Base-by-base conservation (phyloP, 2,329 filamentous ascomycete genomes). In the Neofusicoccum sp. region DNA sequence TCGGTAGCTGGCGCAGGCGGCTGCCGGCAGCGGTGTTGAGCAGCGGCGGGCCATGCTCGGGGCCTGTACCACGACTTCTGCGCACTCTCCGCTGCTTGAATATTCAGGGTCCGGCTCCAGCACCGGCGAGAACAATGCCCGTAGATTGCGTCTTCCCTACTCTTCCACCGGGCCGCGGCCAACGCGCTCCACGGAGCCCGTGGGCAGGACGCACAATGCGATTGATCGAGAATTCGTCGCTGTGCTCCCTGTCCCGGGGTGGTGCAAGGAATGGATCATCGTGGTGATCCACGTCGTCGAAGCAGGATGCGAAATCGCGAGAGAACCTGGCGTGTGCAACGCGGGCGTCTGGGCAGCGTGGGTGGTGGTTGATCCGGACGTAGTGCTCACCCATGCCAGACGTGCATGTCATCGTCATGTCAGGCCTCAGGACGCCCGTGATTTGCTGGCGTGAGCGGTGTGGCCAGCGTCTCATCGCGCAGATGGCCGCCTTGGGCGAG, bases 351-450 rank as follows among this genome's bases (percentile, higher is more conserved):
- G 8, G 37, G 12, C 52, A 37, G 45, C 54, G 54, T 58, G 54
- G 54, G 45, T 58, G 54, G 54, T 58, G 54, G 43, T 58, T 58
- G 54, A 58, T 58, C 54, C 54, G 54, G 48, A 58, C 43, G 29
- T 58, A 58, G 54, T 47, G 54, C 54, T 58, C 54, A 58, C 54
- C 56, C 44, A 60, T 60, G 56, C 34, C 44, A 31, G 44, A 60
- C 33, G 56, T 41, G 56, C 56, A 39, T 47, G 33, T 49, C 39
- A 49, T 60, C 56, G 56, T 31, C 31, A 39, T 49, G 33, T 37
- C 33, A 47, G 31, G 56, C 41, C 41, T 9, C 31, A 7, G 44
- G 28, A 14, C 22, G 14, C 28, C 14, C 34, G 11, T 60, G 56
- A 49, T 60, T 60, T 49, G 56, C 56, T 41, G 31, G 39, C 41